These are phyloP conservation scores for Torrubiella hemipterigena DNA, from an alignment of 2,329 filamentous ascomycete genomes.

Conservation along the genomic window DNA sequence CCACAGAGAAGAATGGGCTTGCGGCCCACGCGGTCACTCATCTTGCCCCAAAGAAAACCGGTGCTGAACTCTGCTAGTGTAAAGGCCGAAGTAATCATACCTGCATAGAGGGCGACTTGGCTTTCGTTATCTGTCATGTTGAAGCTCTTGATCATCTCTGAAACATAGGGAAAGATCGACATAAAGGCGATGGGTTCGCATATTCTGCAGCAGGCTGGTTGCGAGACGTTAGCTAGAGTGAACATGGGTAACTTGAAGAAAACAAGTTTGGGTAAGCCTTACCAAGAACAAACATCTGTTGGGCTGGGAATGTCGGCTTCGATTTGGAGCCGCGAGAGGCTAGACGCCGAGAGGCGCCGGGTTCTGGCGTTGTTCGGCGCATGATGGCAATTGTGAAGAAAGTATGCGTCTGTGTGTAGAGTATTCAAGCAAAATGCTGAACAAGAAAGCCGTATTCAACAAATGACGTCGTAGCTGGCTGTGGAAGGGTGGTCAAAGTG, in stretches of 20 bases:
- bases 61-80: slow-evolving; percentile 92
- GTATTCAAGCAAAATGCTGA: too few species aligned
- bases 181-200: slow-evolving; percentile 99
- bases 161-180: slow-evolving; percentile 98
- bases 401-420: too few species aligned
- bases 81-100: slow-evolving; percentile 93
- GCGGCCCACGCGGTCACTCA: slow-evolving; percentile 84
- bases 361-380: too few species aligned
- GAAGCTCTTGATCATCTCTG: slow-evolving; percentile 94
- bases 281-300: slow-evolving; percentile 32
- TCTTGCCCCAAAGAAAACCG: slow-evolving; percentile 80
- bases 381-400: too few species aligned
- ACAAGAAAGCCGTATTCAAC: too few species aligned
- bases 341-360: too few species aligned
- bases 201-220: slow-evolving; percentile 75
- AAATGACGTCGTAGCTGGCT: too few species aligned
- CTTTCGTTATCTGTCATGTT: slow-evolving; percentile 66
- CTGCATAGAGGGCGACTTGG: slow-evolving; percentile 82
- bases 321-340: too few species aligned
- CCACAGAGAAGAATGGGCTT: slow-evolving; percentile 87
- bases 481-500: too few species aligned
- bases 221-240: slow-evolving; percentile 7
- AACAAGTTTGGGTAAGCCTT: slow-evolving; percentile 13
- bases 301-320: slow-evolving; percentile 23
- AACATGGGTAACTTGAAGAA: background rate